phyloP scores from a whole-genome alignment of 495 filamentous ascomycete genomes.

The Penicillium coprophilum region DNA sequence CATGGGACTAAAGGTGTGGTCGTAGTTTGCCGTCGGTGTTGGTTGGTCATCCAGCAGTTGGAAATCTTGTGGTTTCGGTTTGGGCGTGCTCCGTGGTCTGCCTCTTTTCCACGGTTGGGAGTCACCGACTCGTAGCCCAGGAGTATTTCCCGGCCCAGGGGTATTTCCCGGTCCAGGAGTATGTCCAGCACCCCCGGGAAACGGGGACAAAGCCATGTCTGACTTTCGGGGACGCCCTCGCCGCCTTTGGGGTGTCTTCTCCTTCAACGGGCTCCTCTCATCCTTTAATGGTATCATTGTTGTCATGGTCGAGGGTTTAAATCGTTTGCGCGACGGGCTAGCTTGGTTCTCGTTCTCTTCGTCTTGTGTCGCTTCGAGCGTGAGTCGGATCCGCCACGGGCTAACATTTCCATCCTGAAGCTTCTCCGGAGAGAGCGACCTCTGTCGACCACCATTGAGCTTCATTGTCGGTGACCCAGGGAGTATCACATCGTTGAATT shows the following conservation, averaged over 20 bases:
- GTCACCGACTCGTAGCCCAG: constrained; percentile 8
- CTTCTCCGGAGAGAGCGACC: constrained; percentile 41
- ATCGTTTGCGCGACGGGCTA: constrained; percentile 38
- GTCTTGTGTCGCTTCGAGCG: constrained; percentile 57
- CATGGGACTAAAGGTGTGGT: constrained; percentile 25
- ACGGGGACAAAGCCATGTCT: constrained; percentile 37
- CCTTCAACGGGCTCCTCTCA: constrained; percentile 31
- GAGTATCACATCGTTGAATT: constrained; percentile 48
- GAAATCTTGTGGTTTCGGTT: constrained; percentile 12
- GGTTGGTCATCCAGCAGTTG: constrained; percentile 19
- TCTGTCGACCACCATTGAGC: constrained; percentile 30
- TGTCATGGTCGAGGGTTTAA: constrained; percentile 45
- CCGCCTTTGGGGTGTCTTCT: constrained; percentile 38
- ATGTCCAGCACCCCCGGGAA: constrained; percentile 33
- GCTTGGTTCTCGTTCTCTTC: constrained; percentile 35
- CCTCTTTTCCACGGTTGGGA: constrained; percentile 39
- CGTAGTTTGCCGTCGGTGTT: constrained; percentile 15
- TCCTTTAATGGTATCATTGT: constrained; percentile 57
- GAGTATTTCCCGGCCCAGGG: neutral
- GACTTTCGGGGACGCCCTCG: constrained; percentile 51
- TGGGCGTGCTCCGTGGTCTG: constrained; percentile 37
- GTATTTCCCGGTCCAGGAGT: neutral
- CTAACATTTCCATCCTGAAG: constrained; percentile 42
- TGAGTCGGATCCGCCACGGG: constrained; percentile 60
- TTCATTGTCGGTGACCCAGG: constrained; percentile 43